Evolutionary conservation across 208 protist species (phyloP), one percentile per base, ranked within the genome.

Genomic region (Trypanosoma scelopori): DNA sequence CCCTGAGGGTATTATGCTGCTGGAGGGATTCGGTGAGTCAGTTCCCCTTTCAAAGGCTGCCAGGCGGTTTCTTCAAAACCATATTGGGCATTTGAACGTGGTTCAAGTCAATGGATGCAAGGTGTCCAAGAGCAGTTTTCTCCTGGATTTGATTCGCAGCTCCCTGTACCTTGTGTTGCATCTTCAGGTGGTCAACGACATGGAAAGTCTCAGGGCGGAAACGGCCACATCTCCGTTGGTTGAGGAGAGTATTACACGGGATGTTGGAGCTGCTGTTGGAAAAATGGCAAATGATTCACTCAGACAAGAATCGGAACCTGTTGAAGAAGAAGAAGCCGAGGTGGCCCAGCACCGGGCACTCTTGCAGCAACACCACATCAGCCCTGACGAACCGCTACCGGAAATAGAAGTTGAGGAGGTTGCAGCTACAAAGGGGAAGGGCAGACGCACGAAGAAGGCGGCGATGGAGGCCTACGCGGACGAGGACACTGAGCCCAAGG

Each of bases 21-120:
- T 78, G 16, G 68, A 69, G 11, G 62, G 76, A 25, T 66, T 83
- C 63, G 32, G 67, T 1, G 28, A 67, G 7, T 51, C 48, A 18
- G 13, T 82, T 30, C 25, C 30, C n/a, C 67, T 91, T 42, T 91
- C 81, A 6, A 57, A 71, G n/a, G 68, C 25, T 4, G 74, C 82
- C 27, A 79, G 80, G 50, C 59, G 78, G 13, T 82, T 88, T 48
- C 57, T 91, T 30, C 74, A 68, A 12, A 68, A 66, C 22, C 65
- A 79, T 56, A 66, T 64, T 35, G 76, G 78, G 32, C 48, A 66
- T 32, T 50, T 91, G 25, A 39, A 55, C 13, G 48, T 91, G 47
- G 22, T 72, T 25, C 48, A 79, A 18, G 52, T 87, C 11, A 91
- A 91, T 68, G 53, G 74, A 65, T 69, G 56, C 68, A 60, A 60